Conservation (phyloP, 371 early-diverging fungal species). For the Mortierella sp. region DNA sequence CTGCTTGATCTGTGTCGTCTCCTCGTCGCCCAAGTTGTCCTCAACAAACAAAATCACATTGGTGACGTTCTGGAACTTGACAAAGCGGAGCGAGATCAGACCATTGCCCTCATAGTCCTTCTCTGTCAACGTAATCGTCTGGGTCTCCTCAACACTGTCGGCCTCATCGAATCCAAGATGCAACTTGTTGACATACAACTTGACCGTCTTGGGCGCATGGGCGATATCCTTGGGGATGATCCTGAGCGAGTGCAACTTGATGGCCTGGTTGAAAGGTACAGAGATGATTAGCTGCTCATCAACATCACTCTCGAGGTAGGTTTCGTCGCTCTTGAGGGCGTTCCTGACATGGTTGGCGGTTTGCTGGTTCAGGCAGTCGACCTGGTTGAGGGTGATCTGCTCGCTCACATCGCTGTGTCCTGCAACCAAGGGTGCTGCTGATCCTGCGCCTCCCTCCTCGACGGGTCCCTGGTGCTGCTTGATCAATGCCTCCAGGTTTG, state of each 20-base stretch:
- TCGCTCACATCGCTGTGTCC: conserved; percentile 70
- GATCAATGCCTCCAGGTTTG: conserved; percentile 65
- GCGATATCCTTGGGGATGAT: conserved; percentile 74
- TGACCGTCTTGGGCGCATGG: conserved; percentile 89
- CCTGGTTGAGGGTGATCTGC: conserved; percentile 78
- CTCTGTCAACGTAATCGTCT: conserved; percentile 77
- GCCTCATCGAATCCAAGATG: conserved; percentile 91
- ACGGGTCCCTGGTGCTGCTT: conserved; percentile 70
- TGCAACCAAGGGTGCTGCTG: conserved; percentile 25
- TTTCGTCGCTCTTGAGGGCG: conserved; percentile 79
- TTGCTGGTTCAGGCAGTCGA: conserved; percentile 91
- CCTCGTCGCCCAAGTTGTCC: conserved; percentile 87
- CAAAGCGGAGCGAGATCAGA: conserved; percentile 86
- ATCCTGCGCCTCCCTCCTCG: conserved; percentile 52
- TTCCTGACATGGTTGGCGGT: conserved; percentile 80
- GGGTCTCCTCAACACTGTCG: conserved; percentile 81
- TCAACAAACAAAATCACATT: conserved; percentile 81
- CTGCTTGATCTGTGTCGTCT: conserved; percentile 84
- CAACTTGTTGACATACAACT: conserved; percentile 85
- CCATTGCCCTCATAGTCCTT: conserved; percentile 77
- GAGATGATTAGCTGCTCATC: conserved; percentile 95
- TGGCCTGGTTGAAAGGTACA: conserved; percentile 90
- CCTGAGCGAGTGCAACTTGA: conserved; percentile 92
- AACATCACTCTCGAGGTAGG: conserved; percentile 87
- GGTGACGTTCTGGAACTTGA: conserved; percentile 92